Base-by-base conservation (phyloP, 192 early-diverging fungal genomes). In the Umbelopsis sp. region DNA sequence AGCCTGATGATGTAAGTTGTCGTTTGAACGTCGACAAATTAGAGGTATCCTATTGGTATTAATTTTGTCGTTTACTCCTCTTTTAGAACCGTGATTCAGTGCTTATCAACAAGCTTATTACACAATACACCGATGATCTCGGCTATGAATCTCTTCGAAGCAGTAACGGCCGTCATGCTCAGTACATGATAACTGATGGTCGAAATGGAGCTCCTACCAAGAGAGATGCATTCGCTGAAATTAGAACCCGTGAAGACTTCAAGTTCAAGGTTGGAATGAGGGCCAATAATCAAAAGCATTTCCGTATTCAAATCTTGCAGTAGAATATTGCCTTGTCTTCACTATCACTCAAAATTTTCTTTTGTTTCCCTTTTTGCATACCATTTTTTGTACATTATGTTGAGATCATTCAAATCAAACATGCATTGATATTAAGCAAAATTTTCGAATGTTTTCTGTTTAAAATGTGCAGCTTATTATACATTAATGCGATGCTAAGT, bases 221-320 rank as follows among this genome's bases (percentile, higher is more conserved):
- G 55, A 61, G 30, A 30, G 81, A 74, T 16, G 85, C 81, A 1
- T 87, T 83, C 79, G 89, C 88, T 76, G 89, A 87, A 55, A 79
- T 81, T 69, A 83, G 90, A 55, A 65, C 68, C 44, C 77, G 77
- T 41, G 74, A 91, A 49, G 82, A 92, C 69, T 92, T 86, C 84
- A 72, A 86, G 74, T 86, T 84, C 22, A 78, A 83, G 44, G 79
- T 89, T 37, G 93, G 90, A 23, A 84, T 90, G 67, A 90, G 91
- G 66, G 83, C 86, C 71, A 98, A 98, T 83, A 91, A 89, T 66
- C 93, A 97, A 82, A 91, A 86, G 72, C 86, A 95, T 78, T 97
- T 91, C 86, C 82, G 95, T 72, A 80, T 81, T 41, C 93, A 96
- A 80, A 93, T 95, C 72, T 84, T 92, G 67, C 88, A 85, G 58